Percentiles rank a stretch among this genome's conserved stretches.
phyloP scores from a whole-genome alignment of 257 asterid genomes.

The Eucommia ulmoides region DNA sequence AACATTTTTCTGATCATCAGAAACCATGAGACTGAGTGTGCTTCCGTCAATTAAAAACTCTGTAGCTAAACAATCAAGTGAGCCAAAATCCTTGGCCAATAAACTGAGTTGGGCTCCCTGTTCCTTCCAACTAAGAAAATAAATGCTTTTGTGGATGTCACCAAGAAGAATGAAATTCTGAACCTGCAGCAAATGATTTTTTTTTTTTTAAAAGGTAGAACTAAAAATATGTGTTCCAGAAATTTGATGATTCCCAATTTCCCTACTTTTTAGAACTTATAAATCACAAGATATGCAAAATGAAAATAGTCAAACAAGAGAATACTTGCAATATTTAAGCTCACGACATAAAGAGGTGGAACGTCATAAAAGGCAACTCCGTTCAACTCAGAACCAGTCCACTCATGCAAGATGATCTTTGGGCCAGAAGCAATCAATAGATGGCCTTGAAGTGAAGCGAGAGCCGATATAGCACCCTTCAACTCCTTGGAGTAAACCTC shows the following conservation, averaged over 20 bases:
- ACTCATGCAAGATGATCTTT: slow-evolving; percentile 78
- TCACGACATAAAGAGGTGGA: slow-evolving; percentile 97
- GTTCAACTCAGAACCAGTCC: slow-evolving; percentile 92
- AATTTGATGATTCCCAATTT: too few species aligned
- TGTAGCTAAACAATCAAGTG: slow-evolving; percentile 87
- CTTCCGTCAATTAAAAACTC: slow-evolving; percentile 95
- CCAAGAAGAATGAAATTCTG: slow-evolving; percentile 92
- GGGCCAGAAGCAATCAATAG: slow-evolving; percentile 93
- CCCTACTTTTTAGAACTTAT: too few species aligned
- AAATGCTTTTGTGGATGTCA: slow-evolving; percentile 92
- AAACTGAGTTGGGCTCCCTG: slow-evolving; percentile 84
- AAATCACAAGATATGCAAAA: too few species aligned
- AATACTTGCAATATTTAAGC: slow-evolving; percentile 81
- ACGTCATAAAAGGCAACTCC: slow-evolving; percentile 85
- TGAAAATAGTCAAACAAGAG: background rate
- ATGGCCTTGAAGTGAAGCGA: slow-evolving; percentile 95
- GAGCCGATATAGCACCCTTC: slow-evolving; percentile 98
- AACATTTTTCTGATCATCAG: slow-evolving; percentile 93
- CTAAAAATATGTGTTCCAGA: too few species aligned
- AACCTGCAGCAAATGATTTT: slow-evolving; percentile 72
- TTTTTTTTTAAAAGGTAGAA: too few species aligned
- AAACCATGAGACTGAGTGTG: slow-evolving; percentile 87
- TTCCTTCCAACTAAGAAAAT: slow-evolving; percentile 97
- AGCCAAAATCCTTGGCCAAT: slow-evolving; percentile 89
- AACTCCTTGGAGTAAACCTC: slow-evolving; percentile 89